Evolutionary conservation across 129 eudicot genomes (phyloP).

Genomic region (Glebionis coronaria): DNA sequence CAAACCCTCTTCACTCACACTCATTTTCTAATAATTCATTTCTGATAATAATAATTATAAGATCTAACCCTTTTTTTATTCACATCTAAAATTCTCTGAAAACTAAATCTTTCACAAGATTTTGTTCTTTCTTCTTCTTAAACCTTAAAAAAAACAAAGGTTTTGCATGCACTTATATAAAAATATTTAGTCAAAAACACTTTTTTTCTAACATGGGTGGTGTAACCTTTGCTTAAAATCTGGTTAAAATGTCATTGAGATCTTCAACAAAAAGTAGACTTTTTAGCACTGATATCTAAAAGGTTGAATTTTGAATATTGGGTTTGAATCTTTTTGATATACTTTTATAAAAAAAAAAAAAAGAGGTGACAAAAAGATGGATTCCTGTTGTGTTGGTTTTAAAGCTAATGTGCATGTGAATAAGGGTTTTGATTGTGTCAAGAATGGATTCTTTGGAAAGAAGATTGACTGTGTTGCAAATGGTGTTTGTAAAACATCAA

Average conservation of each 20-base stretch:
- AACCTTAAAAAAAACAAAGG: slow-evolving; percentile 18
- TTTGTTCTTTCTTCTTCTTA: slow-evolving; percentile 18
- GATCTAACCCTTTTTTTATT: slow-evolving; percentile 21
- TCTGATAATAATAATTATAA: slow-evolving; percentile 15
- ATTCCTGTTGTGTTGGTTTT: slow-evolving; percentile 47
- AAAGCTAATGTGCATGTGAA: slow-evolving; percentile 35
- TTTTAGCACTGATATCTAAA: neutral
- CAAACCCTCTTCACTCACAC: slow-evolving; percentile 17
- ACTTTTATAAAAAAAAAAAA: neutral
- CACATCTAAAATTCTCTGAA: slow-evolving; percentile 21
- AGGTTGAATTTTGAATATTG: slow-evolving; percentile 18
- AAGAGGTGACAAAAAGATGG: slow-evolving; percentile 37
- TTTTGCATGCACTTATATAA: neutral
- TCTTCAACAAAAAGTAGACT: slow-evolving; percentile 20
- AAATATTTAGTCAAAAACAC: slow-evolving; percentile 13
- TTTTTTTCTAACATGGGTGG: slow-evolving; percentile 1
- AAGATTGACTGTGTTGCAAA: slow-evolving; percentile 31
- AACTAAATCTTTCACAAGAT: slow-evolving; percentile 25
- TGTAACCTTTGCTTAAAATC: slow-evolving; percentile 14
- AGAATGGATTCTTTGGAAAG: slow-evolving; percentile 53
- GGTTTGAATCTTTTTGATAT: slow-evolving; percentile 21
- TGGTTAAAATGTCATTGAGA: slow-evolving; percentile 23
- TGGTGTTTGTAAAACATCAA: slow-evolving; percentile 29
- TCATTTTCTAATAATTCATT: slow-evolving; percentile 21
- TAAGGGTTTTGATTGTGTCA: slow-evolving; percentile 17